These are phyloP conservation scores for Groenewaldozyma sp. DNA, from an alignment of 1,139 yeast species.

Conservation along the genomic window DNA sequence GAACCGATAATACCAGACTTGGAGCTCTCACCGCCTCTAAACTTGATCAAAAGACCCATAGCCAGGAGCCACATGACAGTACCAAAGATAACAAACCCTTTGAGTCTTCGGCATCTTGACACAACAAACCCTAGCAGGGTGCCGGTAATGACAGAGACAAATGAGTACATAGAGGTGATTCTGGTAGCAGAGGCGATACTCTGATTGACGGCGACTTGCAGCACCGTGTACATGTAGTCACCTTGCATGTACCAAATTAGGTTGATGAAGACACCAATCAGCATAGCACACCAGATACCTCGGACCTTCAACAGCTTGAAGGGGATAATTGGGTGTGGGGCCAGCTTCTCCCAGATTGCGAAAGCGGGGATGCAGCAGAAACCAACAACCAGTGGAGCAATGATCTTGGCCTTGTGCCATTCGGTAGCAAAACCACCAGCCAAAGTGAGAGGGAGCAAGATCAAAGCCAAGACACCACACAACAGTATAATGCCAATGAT, in stretches of 20 bases:
- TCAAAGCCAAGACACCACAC: conserved; percentile 44
- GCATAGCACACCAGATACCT: conserved; percentile 57
- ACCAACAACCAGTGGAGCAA: conserved; percentile 61
- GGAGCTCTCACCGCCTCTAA: conserved; percentile 44
- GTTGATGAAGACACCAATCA: conserved; percentile 45
- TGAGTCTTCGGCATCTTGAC: conserved; percentile 42
- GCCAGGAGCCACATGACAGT: conserved; percentile 46
- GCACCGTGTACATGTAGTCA: conserved; percentile 55
- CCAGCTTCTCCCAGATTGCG: conserved; percentile 44
- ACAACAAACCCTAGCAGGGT: conserved; percentile 49
- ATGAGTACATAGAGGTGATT: conserved; percentile 53
- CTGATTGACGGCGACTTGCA: conserved; percentile 53
- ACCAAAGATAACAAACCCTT: conserved; percentile 54
- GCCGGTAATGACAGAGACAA: conserved; percentile 56
- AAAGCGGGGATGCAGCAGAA: conserved; percentile 47
- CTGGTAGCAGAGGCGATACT: conserved; percentile 54
- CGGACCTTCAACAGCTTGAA: conserved; percentile 49
- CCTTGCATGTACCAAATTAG: conserved; percentile 56
- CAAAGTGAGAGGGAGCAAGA: conserved; percentile 41
- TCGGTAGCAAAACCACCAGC: conserved; percentile 48
- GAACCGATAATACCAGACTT: conserved; percentile 58
- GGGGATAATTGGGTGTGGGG: conserved; percentile 54
- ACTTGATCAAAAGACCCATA: conserved; percentile 49
- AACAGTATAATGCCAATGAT: conserved; percentile 44
- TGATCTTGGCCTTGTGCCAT: conserved; percentile 50